phyloP scores from a whole-genome alignment of 306 rosid genomes.

The Glycine latifolia region DNA sequence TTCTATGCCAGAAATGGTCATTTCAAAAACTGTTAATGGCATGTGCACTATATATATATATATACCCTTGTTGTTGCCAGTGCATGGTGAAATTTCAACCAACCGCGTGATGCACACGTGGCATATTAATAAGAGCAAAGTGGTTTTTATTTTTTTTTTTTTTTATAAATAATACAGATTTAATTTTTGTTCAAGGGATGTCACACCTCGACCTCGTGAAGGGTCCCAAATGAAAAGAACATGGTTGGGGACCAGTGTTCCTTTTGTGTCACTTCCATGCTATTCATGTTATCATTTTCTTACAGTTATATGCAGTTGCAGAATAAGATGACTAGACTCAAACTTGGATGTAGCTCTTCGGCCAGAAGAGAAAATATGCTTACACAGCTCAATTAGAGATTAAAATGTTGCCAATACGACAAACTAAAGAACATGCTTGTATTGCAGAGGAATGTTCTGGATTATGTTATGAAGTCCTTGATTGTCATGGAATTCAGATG shows the following conservation, averaged over 20 bases:
- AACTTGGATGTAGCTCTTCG: slow-evolving; percentile 1
- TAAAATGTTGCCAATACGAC: background rate
- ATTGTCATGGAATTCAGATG: background rate
- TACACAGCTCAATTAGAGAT: slow-evolving; percentile 12
- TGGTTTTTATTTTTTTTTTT: no score
- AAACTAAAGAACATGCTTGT: background rate
- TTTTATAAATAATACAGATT: background rate
- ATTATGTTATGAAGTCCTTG: background rate
- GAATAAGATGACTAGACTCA: slow-evolving; percentile 1
- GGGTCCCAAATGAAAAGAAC: background rate
- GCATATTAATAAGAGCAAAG: background rate
- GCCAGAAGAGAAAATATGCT: slow-evolving; percentile 15
- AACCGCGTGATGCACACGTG: slow-evolving; percentile 43
- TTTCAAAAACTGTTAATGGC: background rate
- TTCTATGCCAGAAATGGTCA: background rate
- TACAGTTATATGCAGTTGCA: slow-evolving; percentile 28
- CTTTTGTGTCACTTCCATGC: slow-evolving; percentile 12
- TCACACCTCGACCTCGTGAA: background rate
- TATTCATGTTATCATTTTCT: slow-evolving; percentile 25
- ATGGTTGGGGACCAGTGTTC: slow-evolving; percentile 41
- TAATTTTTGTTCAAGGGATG: background rate
- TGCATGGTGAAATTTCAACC: slow-evolving; percentile 27
- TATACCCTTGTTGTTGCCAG: background rate
- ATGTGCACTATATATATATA: no score
- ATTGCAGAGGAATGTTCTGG: slow-evolving; percentile 17